phyloP scores from a whole-genome alignment of 768 basidiomycete species.

The Stropharia rugosoannulata region DNA sequence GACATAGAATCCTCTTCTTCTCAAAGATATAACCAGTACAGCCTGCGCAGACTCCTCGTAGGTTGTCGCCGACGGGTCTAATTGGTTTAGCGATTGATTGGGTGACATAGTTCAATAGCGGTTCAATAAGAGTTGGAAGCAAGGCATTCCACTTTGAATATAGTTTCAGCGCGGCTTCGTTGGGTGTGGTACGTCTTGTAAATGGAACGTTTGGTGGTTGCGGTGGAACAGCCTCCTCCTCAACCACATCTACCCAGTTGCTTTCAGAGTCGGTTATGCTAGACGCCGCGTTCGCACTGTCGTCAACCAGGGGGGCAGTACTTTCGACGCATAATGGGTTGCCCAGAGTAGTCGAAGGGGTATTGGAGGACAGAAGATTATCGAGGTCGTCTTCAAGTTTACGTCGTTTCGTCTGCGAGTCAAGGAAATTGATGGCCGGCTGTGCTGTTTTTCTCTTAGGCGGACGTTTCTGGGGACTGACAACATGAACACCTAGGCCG shows the following conservation, averaged over 20 bases:
- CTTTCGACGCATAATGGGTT: no score
- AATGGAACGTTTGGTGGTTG: neutral
- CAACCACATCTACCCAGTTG: neutral
- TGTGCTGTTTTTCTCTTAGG: neutral
- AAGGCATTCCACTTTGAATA: constrained; percentile 6
- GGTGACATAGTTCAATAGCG: neutral
- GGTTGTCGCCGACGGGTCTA: neutral
- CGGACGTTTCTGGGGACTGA: neutral
- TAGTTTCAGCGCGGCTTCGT: neutral
- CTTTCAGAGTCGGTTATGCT: neutral
- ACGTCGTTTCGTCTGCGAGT: neutral
- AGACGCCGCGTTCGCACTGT: no score
- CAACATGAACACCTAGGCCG: neutral
- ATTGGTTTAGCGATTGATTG: neutral
- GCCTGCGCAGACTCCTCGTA: neutral
- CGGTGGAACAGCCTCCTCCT: neutral
- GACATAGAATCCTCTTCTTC: neutral
- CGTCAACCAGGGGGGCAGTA: no score
- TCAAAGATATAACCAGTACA: neutral
- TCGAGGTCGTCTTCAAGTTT: neutral
- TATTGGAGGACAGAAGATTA: neutral
- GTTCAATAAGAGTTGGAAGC: constrained; percentile 2
- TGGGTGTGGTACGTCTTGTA: neutral
- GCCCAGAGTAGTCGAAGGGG: no score
- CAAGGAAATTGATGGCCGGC: neutral